Base-by-base conservation (phyloP, 352 stramenopile species). In the Pythium folliculosum region DNA sequence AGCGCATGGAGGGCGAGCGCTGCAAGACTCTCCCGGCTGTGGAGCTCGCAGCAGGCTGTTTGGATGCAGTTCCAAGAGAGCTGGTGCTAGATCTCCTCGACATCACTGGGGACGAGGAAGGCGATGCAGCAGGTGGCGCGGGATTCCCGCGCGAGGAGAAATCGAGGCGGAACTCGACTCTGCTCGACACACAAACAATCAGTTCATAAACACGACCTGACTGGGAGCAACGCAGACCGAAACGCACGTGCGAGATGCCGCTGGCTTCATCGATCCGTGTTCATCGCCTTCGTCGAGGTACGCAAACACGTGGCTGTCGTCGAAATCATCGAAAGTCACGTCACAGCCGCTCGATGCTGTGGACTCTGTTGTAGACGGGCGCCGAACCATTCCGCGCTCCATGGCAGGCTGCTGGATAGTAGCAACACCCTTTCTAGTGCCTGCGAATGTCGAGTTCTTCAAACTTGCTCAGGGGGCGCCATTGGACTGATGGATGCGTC, bases 271-370 rank as follows among this genome's bases (percentile, higher is more conserved):
- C 13, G 47, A 38, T 13, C 44, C 56, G 21, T 63, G 48, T 12
- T 78, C 71, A 12, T 81, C 76, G 13, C 71, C 76, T 45, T 89
- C 78, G 27, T 81, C 81, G 6, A 90, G 70, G 40, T 76, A 84
- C 19, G 77, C 72, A 37, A 90, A 81, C 13, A 88, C 72, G 23
- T 88, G 77, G 8, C 77, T 70, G 30, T 90, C 74, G 57, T 90
- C 78, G 10, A 86, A 25, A 50, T 90, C 80, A 58, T 88, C 78
- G 54, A 88, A 90, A 22, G 81, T 88, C 30, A 86, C 73, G 21
- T 90, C 81, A 52, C 80, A 82, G 40, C 66, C 73, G 50, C 77
- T 88, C 17, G 79, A 84, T 14, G 65, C 65, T 21, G 69, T 71
- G 27, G 80, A 88, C 52, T 79, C 75, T 14, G 79, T 76, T 8